Evolutionary conservation across 306 rosid genomes (phyloP).

Genomic region (Argentina anserina): DNA sequence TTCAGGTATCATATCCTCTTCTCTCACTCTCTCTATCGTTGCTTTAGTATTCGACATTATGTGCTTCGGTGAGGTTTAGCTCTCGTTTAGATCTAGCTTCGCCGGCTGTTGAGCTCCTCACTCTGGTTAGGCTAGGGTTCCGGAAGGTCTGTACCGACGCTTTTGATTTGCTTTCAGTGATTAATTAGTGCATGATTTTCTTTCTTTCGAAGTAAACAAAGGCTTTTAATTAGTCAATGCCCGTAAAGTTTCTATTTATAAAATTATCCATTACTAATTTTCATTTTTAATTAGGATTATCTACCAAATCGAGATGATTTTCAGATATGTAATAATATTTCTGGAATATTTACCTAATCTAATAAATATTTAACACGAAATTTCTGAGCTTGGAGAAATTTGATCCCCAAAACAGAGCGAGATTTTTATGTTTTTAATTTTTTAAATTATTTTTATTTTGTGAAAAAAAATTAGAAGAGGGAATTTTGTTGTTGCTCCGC

Average conservation of each 20-base stretch:
- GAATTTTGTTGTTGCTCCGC: no score
- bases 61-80: not conserved
- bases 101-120: not conserved
- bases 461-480: not conserved
- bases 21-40: no score
- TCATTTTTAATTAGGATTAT: not conserved
- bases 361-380: not conserved
- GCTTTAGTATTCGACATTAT: not conserved
- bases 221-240: not conserved
- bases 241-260: not conserved
- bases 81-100: not conserved
- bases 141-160: not conserved
- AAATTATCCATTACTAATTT: not conserved
- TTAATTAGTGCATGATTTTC: not conserved
- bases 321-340: not conserved
- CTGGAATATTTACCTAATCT: not conserved
- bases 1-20: constrained; percentile 47
- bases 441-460: not conserved
- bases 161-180: not conserved
- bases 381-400: not conserved
- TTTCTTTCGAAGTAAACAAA: not conserved
- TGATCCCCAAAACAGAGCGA: not conserved
- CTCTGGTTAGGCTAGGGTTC: constrained; percentile 19
- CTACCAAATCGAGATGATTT: not conserved
- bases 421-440: no score